Conservation (phyloP, 257 asterid species). For the Nicotiana tabacum region DNA sequence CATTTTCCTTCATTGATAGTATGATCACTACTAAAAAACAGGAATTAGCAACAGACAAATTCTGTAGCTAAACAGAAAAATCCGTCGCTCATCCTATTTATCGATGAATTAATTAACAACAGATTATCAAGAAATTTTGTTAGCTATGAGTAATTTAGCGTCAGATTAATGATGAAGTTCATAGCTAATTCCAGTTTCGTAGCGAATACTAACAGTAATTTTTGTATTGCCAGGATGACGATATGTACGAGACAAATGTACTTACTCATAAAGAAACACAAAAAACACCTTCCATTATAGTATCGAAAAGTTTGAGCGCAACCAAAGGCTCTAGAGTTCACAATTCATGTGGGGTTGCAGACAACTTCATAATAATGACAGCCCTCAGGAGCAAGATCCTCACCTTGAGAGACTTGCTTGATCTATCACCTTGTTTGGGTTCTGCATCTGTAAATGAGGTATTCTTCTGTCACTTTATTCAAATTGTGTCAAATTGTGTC, state of each 20-base stretch:
- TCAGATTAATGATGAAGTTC: too few species aligned
- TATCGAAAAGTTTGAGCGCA: neutral
- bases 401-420: constrained; percentile 70
- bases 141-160: too few species aligned
- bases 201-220: neutral
- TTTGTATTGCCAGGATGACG: constrained; percentile 3
- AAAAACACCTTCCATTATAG: neutral
- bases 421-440: constrained; percentile 60
- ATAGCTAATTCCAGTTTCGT: too few species aligned
- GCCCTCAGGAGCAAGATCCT: constrained; percentile 57
- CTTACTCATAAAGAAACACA: neutral
- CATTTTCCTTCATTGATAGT: neutral
- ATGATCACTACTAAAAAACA: neutral
- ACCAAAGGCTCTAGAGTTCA: constrained; percentile 23
- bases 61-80: too few species aligned
- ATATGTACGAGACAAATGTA: neutral
- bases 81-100: too few species aligned
- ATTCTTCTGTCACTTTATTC: neutral
- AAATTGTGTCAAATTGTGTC: too few species aligned
- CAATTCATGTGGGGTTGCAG: constrained; percentile 40
- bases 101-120: too few species aligned
- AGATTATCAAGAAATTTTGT: too few species aligned
- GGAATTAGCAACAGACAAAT: too few species aligned
- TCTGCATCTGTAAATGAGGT: constrained; percentile 69
- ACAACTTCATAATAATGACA: constrained; percentile 39